These are phyloP conservation scores for Clavariopsis aquatica DNA, from an alignment of 495 filamentous ascomycete genomes.

Conservation along the genomic window DNA sequence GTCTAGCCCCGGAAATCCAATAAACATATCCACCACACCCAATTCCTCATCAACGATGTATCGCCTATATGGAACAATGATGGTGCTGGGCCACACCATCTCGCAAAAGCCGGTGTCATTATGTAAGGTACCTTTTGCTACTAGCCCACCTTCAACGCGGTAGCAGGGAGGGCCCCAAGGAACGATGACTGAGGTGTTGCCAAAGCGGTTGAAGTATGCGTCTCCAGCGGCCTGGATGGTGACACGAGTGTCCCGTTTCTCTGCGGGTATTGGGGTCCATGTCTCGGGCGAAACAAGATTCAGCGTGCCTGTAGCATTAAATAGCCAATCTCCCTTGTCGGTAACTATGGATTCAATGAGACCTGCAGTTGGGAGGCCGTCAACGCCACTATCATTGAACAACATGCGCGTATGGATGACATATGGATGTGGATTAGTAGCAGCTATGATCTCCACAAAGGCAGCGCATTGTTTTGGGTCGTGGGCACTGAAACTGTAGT, in stretches of 20 bases:
- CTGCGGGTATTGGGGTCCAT: slow-evolving; percentile 19
- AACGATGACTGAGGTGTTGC: slow-evolving; percentile 46
- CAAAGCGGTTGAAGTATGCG: slow-evolving; percentile 42
- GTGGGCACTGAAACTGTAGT: slow-evolving; percentile 17
- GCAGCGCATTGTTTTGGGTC: slow-evolving; percentile 19
- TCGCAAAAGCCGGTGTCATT: not conserved
- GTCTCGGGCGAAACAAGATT: slow-evolving; percentile 8
- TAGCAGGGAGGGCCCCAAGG: slow-evolving; percentile 52
- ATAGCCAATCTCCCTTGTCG: slow-evolving; percentile 24
- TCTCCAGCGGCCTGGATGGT: slow-evolving; percentile 18
- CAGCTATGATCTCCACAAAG: slow-evolving; percentile 26
- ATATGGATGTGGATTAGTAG: slow-evolving; percentile 18
- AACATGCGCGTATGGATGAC: slow-evolving; percentile 28
- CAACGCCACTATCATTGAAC: not conserved
- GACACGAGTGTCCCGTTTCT: slow-evolving; percentile 11
- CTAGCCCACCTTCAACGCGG: slow-evolving; percentile 49
- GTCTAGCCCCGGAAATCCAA: slow-evolving; percentile 29
- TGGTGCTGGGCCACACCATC: slow-evolving; percentile 14
- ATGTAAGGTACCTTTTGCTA: slow-evolving; percentile 5
- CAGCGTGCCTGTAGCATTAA: slow-evolving; percentile 27
- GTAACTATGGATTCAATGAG: slow-evolving; percentile 26
- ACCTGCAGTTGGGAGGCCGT: slow-evolving; percentile 2
- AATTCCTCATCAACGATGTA: slow-evolving; percentile 23
- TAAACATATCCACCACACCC: slow-evolving; percentile 24
- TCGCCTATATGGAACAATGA: slow-evolving; percentile 14